Evolutionary conservation across 768 basidiomycete genomes (phyloP), one percentile per base, ranked within the genome.

Genomic region (Lyophyllum semitale): DNA sequence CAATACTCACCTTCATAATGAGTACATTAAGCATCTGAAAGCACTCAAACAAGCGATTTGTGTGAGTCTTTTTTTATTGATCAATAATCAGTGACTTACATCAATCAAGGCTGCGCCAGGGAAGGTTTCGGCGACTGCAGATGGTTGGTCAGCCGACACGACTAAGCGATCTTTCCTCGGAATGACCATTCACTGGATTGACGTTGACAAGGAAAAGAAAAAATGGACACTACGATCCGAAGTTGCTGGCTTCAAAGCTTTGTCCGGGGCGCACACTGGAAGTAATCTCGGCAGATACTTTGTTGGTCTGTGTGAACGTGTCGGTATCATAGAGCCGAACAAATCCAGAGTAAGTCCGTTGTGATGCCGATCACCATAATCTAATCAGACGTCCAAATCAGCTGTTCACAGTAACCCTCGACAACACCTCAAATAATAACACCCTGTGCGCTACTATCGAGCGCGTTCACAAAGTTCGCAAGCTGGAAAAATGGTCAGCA

Each of bases 1-100:
- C 2, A 54, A 47, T 7, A 32, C 41, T 3, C 43, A 62, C 44
- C 48, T 66, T 20, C 59, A 64, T 27, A 66, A 66, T 38, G n/a
- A 62, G 29, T 64, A 57, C 42, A 37, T 59, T 17, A 32, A 42
- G 32, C 46, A 38, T 18, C 27, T 61, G 27, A 45, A 30, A 17
- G 4, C 7, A 4, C 6, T 35, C 4, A 9, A 15, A 4, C 8
- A 35, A 3, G 33, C 7, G 7, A 35, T 35, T 8, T 3, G 7
- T 7, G 33, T 35, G 33, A 35, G 33, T n/a, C n/a, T n/a, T n/a
- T n/a, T n/a, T n/a, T n/a, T 35, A 35, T 13, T 3, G 15, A 7
- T 35, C 33, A 15, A 15, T 9, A 15, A 8, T 8, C 15, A 9
- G 15, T 15, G 33, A 35, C 13, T 15, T 15, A 35, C 33, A 35